Evolutionary conservation across 2,329 filamentous ascomycete genomes (phyloP).

Genomic region (Claviceps sp.): DNA sequence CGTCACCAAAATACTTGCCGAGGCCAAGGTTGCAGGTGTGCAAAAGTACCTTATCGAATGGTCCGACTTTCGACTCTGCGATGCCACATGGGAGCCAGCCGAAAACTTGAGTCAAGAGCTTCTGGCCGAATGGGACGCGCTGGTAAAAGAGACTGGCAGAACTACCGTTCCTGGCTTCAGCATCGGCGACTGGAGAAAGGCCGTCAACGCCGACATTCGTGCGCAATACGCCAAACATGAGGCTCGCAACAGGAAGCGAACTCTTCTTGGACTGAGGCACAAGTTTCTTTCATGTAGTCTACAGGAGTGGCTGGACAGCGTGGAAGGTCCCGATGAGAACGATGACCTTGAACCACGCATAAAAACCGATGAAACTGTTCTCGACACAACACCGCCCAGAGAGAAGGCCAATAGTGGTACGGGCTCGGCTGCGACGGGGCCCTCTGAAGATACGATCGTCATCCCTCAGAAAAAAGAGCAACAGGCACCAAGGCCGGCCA

Average conservation of each 20-base stretch:
- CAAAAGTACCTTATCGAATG: slow-evolving; percentile 24
- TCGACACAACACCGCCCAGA: not conserved
- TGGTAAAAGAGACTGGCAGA: slow-evolving; percentile 21
- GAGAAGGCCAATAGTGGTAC: not conserved
- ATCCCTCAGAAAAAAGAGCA: not conserved
- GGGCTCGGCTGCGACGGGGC: not conserved
- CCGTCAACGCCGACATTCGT: slow-evolving; percentile 13
- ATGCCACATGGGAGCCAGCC: slow-evolving; percentile 37
- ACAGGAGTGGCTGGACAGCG: slow-evolving; percentile 3
- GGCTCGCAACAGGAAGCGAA: slow-evolving; percentile 31
- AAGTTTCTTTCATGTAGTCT: slow-evolving; percentile 1
- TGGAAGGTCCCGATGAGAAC: slow-evolving; percentile 2
- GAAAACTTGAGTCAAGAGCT: slow-evolving; percentile 27
- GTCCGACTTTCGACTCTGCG: slow-evolving; percentile 20
- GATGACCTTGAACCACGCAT: not conserved
- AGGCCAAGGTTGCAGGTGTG: slow-evolving; percentile 19
- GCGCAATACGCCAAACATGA: slow-evolving; percentile 24
- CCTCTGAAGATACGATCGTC: not conserved
- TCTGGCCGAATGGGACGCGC: slow-evolving; percentile 28
- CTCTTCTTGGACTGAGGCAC: slow-evolving; percentile 17
- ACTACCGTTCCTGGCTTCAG: slow-evolving; percentile 24
- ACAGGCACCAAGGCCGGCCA: not conserved
- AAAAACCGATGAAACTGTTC: not conserved
- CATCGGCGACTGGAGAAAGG: slow-evolving; percentile 23
- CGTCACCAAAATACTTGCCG: slow-evolving; percentile 38